Conservation (phyloP, 345 rosid species). For the Salix suchowensis region DNA sequence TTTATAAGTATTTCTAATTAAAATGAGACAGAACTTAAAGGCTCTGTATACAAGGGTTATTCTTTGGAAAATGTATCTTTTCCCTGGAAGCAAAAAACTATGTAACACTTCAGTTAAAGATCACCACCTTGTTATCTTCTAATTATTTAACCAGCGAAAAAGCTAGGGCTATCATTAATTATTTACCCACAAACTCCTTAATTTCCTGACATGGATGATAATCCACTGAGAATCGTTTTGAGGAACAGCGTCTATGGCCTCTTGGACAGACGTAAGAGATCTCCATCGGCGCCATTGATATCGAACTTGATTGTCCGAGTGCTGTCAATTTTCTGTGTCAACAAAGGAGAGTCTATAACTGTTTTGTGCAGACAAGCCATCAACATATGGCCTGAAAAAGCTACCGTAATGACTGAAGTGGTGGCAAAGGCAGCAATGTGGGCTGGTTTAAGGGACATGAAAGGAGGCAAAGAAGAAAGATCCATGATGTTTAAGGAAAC, state of each 20-base stretch:
- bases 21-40: background rate
- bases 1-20: too few relatives aligned
- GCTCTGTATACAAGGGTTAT: slow-evolving; percentile 14
- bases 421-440: slow-evolving; percentile 8
- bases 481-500: slow-evolving; percentile 6
- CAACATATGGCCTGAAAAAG: slow-evolving; percentile 12
- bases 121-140: background rate
- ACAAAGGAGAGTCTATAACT: slow-evolving; percentile 51
- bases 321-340: slow-evolving; percentile 64
- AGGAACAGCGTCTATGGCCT: slow-evolving; percentile 76
- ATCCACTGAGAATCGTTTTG: slow-evolving; percentile 59
- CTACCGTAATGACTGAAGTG: slow-evolving; percentile 15
- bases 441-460: background rate
- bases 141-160: background rate
- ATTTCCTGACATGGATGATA: slow-evolving; percentile 68
- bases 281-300: slow-evolving; percentile 60
- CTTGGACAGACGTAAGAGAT: slow-evolving; percentile 61
- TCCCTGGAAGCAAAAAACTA: slow-evolving; percentile 37
- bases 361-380: slow-evolving; percentile 1
- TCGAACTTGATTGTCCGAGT: slow-evolving; percentile 73
- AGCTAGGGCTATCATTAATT: background rate
- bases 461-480: slow-evolving; percentile 3
- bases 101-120: background rate
- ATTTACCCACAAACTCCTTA: slow-evolving; percentile 66
- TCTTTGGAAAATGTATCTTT: slow-evolving; percentile 55